Percentiles rank a stretch among this genome's conserved stretches.
Evolutionary conservation across 768 basidiomycete species (phyloP).

Genomic region (Lentinula detonsa): DNA sequence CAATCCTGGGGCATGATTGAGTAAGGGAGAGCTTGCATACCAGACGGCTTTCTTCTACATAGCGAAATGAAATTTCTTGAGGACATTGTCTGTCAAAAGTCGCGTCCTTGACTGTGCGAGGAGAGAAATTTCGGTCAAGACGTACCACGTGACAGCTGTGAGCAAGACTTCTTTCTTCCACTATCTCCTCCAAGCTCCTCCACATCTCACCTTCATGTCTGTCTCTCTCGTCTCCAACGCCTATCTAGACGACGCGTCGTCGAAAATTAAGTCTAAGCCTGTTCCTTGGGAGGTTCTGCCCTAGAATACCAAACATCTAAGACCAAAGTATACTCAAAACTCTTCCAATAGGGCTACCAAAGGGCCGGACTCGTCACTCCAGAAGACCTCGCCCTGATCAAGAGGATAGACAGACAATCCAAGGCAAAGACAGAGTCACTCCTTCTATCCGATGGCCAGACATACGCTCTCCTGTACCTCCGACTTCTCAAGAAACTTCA

Average conservation of each 20-base stretch:
- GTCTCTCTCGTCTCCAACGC: constrained; percentile 72
- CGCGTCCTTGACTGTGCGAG: no score
- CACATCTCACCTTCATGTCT: constrained; percentile 42
- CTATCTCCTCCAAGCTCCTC: not conserved
- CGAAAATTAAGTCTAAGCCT: constrained; percentile 84
- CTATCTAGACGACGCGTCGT: constrained; percentile 81
- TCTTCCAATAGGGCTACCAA: constrained; percentile 73
- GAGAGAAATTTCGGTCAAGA: not conserved
- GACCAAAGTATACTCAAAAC: not conserved
- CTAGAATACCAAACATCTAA: not conserved
- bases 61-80: constrained; percentile 23
- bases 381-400: constrained; percentile 83
- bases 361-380: constrained; percentile 84
- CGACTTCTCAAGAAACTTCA: constrained; percentile 80
- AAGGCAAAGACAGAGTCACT: constrained; percentile 69
- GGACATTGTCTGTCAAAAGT: constrained; percentile 19
- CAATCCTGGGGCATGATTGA: not conserved
- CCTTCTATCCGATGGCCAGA: constrained; percentile 73
- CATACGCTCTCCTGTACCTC: constrained; percentile 86
- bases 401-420: constrained; percentile 83
- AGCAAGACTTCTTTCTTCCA: not conserved
- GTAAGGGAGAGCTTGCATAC: constrained; percentile 13
- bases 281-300: constrained; percentile 89
- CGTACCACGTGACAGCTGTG: not conserved
- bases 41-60: constrained; percentile 23